Percentiles rank a stretch among this genome's conserved stretches.
Evolutionary conservation across 2,329 filamentous ascomycete species (phyloP).

Genomic region (Scytalidium sp.): DNA sequence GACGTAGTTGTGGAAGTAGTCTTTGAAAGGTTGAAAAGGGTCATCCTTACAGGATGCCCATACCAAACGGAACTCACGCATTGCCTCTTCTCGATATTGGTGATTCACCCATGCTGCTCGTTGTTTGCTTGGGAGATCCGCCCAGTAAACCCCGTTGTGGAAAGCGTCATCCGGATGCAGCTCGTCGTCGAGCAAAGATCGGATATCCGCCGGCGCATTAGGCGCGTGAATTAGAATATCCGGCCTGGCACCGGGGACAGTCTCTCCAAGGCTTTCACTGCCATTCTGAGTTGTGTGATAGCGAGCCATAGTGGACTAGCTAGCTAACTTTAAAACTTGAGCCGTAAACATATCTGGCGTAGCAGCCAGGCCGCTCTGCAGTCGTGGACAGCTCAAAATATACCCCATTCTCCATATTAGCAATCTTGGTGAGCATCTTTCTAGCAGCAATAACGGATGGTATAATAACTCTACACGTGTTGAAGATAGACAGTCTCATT

Average conservation of each 20-base stretch:
- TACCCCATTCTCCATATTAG: too few relatives aligned
- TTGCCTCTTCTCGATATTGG: background rate
- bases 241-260: background rate
- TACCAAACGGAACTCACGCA: background rate
- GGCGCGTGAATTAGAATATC: background rate
- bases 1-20: background rate
- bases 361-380: too few relatives aligned
- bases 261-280: too few relatives aligned
- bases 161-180: background rate
- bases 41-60: background rate
- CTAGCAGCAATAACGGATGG: too few relatives aligned
- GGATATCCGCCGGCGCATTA: background rate
- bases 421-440: too few relatives aligned
- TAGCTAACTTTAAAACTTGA: too few relatives aligned
- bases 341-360: too few relatives aligned
- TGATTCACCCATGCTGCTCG: background rate
- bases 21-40: background rate
- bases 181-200: background rate
- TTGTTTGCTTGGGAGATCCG: background rate
- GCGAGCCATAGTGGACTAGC: too few relatives aligned
- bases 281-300: too few relatives aligned
- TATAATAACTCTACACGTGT: too few relatives aligned
- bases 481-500: too few relatives aligned
- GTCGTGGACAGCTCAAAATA: too few relatives aligned
- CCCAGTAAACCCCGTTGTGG: background rate